A percentile compares a stretch with the other conserved stretches of the same genome.
phyloP scores from a whole-genome alignment of 257 asterid species.

The Solanum ossicruentum region DNA sequence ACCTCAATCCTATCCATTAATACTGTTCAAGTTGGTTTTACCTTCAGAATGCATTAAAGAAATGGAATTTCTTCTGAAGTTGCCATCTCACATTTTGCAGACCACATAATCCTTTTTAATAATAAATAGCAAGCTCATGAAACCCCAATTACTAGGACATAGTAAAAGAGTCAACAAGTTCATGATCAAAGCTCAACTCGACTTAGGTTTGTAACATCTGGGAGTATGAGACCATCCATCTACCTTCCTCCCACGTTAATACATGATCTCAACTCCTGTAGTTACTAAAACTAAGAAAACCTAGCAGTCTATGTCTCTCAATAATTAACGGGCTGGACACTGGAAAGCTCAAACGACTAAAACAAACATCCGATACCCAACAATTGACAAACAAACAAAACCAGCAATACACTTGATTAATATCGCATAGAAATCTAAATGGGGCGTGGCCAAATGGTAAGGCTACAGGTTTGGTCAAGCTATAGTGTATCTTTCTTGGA shows the following conservation, averaged over 20 bases:
- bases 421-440: too few species aligned
- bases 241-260: background rate
- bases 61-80: background rate
- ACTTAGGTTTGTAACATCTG: background rate
- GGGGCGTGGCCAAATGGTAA: too few species aligned
- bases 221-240: background rate
- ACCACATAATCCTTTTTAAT: background rate
- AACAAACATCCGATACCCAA: background rate
- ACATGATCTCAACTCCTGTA: background rate
- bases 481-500: background rate
- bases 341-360: background rate
- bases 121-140: background rate
- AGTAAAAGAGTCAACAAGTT: background rate
- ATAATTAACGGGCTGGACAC: background rate
- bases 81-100: background rate
- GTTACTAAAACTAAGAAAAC: background rate
- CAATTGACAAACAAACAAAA: background rate
- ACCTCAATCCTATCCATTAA: background rate
- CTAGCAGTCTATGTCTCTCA: background rate
- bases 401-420: too few species aligned
- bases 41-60: background rate
- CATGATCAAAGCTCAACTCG: background rate
- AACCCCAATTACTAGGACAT: background rate
- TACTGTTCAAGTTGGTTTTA: background rate
- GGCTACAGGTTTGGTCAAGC: too few species aligned